Evolutionary conservation across 805 yeast genomes (phyloP).

Genomic region (Ogataea chonburiensis): DNA sequence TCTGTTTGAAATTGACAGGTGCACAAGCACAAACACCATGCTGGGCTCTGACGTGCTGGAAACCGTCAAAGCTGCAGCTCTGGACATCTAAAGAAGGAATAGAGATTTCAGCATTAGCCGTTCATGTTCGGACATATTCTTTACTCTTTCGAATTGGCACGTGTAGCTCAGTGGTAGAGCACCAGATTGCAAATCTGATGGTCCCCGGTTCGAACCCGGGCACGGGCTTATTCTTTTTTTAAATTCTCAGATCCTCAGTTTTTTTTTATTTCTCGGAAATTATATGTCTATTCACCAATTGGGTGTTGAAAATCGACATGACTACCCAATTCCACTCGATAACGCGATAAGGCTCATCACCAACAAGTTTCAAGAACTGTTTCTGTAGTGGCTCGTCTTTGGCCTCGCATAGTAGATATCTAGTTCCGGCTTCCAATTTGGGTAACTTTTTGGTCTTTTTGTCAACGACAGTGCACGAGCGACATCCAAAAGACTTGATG

Average conservation of each 20-base stretch:
- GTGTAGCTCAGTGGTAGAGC: slow-evolving; percentile 97
- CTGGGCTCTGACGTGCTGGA: no score
- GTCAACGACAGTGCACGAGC: slow-evolving; percentile 19
- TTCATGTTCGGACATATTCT: no score
- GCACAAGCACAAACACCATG: no score
- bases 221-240: slow-evolving; percentile 54
- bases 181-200: slow-evolving; percentile 98
- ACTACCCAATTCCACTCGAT: slow-evolving; percentile 70
- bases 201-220: slow-evolving; percentile 97
- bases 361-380: slow-evolving; percentile 28
- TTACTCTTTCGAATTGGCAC: slow-evolving; percentile 18
- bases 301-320: slow-evolving; percentile 49
- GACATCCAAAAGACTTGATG: slow-evolving; percentile 56
- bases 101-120: no score
- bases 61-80: no score
- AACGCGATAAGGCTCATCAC: slow-evolving; percentile 32
- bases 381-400: slow-evolving; percentile 36
- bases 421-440: slow-evolving; percentile 16
- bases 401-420: slow-evolving; percentile 25
- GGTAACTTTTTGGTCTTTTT: slow-evolving; percentile 20
- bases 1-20: no score
- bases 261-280: slow-evolving; percentile 15
- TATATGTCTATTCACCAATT: slow-evolving; percentile 23
- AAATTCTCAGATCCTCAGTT: neutral
- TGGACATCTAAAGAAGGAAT: no score